Base-by-base conservation (phyloP, 306 rosid genomes). In the Sphenostylis stenocarpa region DNA sequence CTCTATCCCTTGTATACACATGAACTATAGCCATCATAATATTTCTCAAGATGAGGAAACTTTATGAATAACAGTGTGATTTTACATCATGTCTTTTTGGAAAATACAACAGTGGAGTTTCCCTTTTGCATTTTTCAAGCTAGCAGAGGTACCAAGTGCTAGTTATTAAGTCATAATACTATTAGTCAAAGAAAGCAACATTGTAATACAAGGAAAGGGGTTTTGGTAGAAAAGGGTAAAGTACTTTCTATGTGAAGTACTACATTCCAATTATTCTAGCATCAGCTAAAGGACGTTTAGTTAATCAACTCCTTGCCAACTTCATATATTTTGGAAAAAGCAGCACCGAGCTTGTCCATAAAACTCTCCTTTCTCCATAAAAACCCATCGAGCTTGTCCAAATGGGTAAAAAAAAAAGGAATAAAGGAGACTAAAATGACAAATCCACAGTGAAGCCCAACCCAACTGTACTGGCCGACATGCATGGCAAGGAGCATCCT, bases 351-450 rank as follows among this genome's bases (percentile, higher is more conserved):
- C 15, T 61, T 44, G 70, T 79, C 80, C 78, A 78, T 64, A 85
- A 79, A 79, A 33, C 77, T 85, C 80, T 81, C 80, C 74, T 72
- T 20, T 74, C 66, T 85, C 85, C 79, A 67, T 17, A 51, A 81
- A 90, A 88, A 85, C 81, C 84, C 79, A 60, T 78, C 29, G 68
- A 86, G 85, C 60, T 45, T 34, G 17, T 57, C 80, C 79, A 81
- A 69, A 68, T 71, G 85, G 86, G 85, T 76, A 6, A 86, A 89
- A 89, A 86, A 79, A 52, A 60, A 75, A 75, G 55, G 56, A 33
- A 67, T 49, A 48, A 63, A 77, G 70, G 47, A 65, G 80, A 77
- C 47, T 72, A 70, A 71, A 84, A 58, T 52, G 62, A 72, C 49
- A 85, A 44, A 80, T 28, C 84, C 65, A 55, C 63, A 62, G 71